Evolutionary conservation across 192 early-diverging fungal genomes (phyloP).

Genomic region (Diversispora epigaea): DNA sequence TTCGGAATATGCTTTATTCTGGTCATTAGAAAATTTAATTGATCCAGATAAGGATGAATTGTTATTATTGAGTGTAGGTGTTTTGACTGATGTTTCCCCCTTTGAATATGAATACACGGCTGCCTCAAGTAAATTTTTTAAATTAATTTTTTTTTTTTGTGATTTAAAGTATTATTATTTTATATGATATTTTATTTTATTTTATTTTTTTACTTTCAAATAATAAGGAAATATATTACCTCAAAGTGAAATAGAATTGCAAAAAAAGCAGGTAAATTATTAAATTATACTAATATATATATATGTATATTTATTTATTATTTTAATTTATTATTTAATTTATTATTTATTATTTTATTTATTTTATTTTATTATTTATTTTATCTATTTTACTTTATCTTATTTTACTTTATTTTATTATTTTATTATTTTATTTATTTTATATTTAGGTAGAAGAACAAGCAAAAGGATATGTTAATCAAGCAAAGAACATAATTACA

Average conservation of each 20-base stretch:
- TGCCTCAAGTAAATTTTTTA: constrained; percentile 3
- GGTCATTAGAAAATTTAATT: constrained; percentile 20
- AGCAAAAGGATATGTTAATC: neutral
- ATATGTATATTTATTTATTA: neutral
- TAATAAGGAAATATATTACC: constrained; percentile 6
- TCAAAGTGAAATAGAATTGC: neutral
- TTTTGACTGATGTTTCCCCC: neutral
- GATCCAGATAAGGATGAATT: neutral
- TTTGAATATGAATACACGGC: constrained; percentile 30
- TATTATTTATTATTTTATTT: neutral
- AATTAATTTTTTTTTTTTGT: no score
- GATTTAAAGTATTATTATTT: neutral
- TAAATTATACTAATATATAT: neutral
- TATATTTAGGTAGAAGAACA: neutral
- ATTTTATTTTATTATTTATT: neutral
- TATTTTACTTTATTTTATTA: neutral
- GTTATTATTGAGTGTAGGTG: constrained; percentile 12
- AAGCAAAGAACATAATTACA: neutral
- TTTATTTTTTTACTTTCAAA: neutral
- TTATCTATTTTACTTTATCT: neutral
- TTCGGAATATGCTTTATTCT: constrained; percentile 8
- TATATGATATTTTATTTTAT: no score
- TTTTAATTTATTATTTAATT: neutral
- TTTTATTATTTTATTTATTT: neutral
- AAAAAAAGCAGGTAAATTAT: neutral